Evolutionary conservation across 208 protist genomes (phyloP).

Genomic region (Leishmania guyanensis): DNA sequence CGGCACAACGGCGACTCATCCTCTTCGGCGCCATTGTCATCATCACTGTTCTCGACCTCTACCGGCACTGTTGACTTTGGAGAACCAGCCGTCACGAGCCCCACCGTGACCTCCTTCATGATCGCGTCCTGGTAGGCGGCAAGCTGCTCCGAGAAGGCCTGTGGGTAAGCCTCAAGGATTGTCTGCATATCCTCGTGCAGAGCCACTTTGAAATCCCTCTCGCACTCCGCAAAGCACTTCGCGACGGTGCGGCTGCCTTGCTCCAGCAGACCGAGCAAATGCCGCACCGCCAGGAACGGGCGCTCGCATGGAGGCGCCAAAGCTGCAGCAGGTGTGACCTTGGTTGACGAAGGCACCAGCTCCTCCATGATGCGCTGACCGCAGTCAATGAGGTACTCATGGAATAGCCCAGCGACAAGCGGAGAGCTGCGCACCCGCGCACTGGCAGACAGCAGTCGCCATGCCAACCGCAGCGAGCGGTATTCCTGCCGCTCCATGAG

Average conservation of each 20-base stretch:
- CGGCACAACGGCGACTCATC: conserved; percentile 17
- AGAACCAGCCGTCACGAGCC: conserved; percentile 23
- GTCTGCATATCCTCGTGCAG: conserved; percentile 90
- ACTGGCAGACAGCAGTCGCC: conserved; percentile 44
- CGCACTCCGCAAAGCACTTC: conserved; percentile 51
- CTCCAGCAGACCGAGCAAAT: conserved; percentile 85
- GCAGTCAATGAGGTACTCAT: conserved; percentile 67
- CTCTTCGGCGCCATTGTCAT: background rate
- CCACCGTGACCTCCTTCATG: conserved; percentile 59
- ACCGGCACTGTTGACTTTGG: background rate
- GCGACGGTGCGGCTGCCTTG: conserved; percentile 54
- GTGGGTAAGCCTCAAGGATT: conserved; percentile 83
- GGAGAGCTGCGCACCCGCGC: conserved; percentile 25
- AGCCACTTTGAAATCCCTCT: conserved; percentile 64
- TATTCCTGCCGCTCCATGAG: conserved; percentile 34
- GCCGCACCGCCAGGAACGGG: conserved; percentile 60
- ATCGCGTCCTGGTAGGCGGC: conserved; percentile 91
- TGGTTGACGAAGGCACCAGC: conserved; percentile 20
- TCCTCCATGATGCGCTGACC: conserved; percentile 32
- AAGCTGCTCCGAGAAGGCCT: conserved; percentile 92
- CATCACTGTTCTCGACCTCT: background rate
- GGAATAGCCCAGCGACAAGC: conserved; percentile 24
- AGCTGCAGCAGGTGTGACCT: conserved; percentile 18
- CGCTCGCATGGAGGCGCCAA: conserved; percentile 22
- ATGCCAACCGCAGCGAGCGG: conserved; percentile 43